Evolutionary conservation across 805 yeast species (phyloP).

Genomic region (Sugiyamaella lignohabitans): DNA sequence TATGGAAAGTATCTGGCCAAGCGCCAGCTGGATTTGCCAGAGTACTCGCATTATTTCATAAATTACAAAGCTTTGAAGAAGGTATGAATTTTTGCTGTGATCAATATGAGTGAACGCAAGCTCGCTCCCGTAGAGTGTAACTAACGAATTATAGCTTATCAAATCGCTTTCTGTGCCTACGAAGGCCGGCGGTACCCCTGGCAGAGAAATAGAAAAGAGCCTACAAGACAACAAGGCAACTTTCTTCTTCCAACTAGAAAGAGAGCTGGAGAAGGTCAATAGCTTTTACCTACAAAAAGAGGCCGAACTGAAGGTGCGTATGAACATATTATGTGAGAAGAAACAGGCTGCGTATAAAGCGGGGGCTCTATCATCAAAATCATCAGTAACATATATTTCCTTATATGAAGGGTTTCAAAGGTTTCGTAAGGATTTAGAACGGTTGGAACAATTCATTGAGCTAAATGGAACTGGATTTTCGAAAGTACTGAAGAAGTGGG

Average conservation of each 20-base stretch:
- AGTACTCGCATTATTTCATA: slow-evolving; percentile 87
- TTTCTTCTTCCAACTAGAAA: slow-evolving; percentile 77
- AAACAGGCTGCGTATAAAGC: slow-evolving; percentile 44
- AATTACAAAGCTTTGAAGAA: slow-evolving; percentile 92
- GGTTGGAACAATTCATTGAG: slow-evolving; percentile 90
- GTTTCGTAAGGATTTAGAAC: slow-evolving; percentile 78
- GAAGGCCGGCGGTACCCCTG: slow-evolving; percentile 23
- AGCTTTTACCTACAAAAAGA: slow-evolving; percentile 88
- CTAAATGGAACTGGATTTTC: slow-evolving; percentile 93
- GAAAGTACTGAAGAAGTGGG: slow-evolving; percentile 96
- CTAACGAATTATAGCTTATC: slow-evolving; percentile 42
- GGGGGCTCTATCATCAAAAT: slow-evolving; percentile 47
- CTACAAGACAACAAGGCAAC: slow-evolving; percentile 88
- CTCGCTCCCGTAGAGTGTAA: too few relatives aligned
- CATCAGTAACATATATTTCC: slow-evolving; percentile 72
- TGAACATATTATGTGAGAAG: slow-evolving; percentile 70
- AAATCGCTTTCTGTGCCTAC: slow-evolving; percentile 61
- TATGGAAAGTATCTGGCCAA: slow-evolving; percentile 94
- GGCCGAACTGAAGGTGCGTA: slow-evolving; percentile 70
- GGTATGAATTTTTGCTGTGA: slow-evolving; percentile 19
- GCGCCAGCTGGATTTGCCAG: slow-evolving; percentile 90
- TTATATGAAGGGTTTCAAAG: slow-evolving; percentile 84
- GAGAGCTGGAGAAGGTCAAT: slow-evolving; percentile 94
- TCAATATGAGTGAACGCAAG: too few relatives aligned
- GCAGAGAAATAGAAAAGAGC: slow-evolving; percentile 39